These are phyloP conservation scores for Coemansia sp. DNA, from an alignment of 192 early-diverging fungal species.

Conservation along the genomic window DNA sequence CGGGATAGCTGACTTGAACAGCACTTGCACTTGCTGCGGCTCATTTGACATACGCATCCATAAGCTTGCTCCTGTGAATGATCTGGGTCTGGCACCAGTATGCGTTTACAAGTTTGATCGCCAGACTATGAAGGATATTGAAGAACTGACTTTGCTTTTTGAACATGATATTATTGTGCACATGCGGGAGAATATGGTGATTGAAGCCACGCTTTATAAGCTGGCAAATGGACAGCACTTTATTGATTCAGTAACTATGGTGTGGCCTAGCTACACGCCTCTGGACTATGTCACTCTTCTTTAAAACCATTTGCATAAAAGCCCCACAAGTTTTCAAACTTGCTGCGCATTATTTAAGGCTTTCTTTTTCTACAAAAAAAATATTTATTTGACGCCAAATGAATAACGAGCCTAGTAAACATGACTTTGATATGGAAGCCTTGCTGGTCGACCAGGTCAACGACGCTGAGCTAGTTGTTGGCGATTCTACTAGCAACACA, in stretches of 20 bases:
- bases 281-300: slow-evolving; percentile 29
- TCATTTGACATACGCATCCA: slow-evolving; percentile 29
- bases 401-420: background rate
- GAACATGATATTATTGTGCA: slow-evolving; percentile 16
- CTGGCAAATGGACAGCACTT: slow-evolving; percentile 35
- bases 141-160: slow-evolving; percentile 21
- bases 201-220: slow-evolving; percentile 42
- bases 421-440: slow-evolving; percentile 22
- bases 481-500: background rate
- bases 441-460: slow-evolving; percentile 40
- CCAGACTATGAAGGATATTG: slow-evolving; percentile 11
- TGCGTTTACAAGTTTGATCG: slow-evolving; percentile 22
- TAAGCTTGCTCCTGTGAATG: background rate
- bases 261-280: slow-evolving; percentile 51
- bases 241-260: slow-evolving; percentile 46
- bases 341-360: background rate
- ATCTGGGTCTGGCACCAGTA: slow-evolving; percentile 10
- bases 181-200: slow-evolving; percentile 26
- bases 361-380: too few relatives aligned
- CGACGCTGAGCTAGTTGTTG: slow-evolving; percentile 22
- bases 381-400: background rate
- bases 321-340: background rate
- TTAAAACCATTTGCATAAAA: background rate
- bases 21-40: slow-evolving; percentile 17
- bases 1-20: slow-evolving; percentile 13